These are phyloP conservation scores for Sporobolus alterniflorus DNA, from an alignment of 202 grass and related monocot species.

Conservation along the genomic window DNA sequence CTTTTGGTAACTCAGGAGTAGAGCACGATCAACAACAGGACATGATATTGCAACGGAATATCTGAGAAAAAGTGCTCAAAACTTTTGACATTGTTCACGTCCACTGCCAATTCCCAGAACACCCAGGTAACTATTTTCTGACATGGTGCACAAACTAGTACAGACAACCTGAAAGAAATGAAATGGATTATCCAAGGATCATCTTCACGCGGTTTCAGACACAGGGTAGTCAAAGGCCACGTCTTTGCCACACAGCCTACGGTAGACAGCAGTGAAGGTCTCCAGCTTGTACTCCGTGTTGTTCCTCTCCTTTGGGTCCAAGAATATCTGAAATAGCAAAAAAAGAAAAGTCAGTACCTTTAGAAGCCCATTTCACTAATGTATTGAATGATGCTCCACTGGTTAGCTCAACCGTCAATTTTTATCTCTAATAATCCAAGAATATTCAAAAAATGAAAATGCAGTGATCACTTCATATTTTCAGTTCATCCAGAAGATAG, in stretches of 20 bases:
- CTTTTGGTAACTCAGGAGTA: background rate
- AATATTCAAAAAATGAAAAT: background rate
- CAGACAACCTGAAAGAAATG: slow-evolving; percentile 22
- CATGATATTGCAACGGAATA: background rate
- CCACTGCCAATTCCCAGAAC: slow-evolving; percentile 8
- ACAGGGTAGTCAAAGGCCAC: slow-evolving; percentile 70
- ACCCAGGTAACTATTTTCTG: slow-evolving; percentile 48
- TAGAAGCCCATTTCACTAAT: background rate
- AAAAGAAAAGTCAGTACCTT: background rate
- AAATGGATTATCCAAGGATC: slow-evolving; percentile 36
- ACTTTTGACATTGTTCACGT: slow-evolving; percentile 49
- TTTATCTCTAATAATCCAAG: background rate
- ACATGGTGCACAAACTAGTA: slow-evolving; percentile 36
- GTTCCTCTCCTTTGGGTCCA: slow-evolving; percentile 87
- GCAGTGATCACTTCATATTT: no score
- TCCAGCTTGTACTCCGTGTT: slow-evolving; percentile 83
- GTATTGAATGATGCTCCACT: background rate
- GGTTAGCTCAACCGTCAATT: background rate
- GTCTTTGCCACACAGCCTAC: slow-evolving; percentile 73
- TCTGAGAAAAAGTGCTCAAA: slow-evolving; percentile 38
- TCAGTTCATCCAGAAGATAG: background rate
- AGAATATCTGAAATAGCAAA: slow-evolving; percentile 55
- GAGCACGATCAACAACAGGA: background rate
- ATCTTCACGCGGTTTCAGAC: slow-evolving; percentile 52
- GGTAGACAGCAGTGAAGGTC: slow-evolving; percentile 70